Evolutionary conservation across 2,329 filamentous ascomycete species (phyloP).

Genomic region (Davidsoniella neocaledoniae): DNA sequence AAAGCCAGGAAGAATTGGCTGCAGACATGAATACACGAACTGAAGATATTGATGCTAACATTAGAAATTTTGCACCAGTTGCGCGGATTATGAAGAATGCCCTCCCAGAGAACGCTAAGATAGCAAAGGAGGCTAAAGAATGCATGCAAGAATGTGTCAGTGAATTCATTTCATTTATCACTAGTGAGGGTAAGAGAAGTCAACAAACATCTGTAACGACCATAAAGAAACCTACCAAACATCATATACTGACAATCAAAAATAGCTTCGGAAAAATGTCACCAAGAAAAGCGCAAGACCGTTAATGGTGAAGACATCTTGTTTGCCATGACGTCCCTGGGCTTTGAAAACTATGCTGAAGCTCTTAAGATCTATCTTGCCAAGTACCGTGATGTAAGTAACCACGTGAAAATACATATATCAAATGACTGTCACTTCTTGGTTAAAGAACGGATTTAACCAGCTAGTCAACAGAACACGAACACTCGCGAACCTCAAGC

Average conservation of each 20-base stretch:
- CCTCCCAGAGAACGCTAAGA: constrained; percentile 94
- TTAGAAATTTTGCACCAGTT: constrained; percentile 86
- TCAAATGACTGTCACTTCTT: background rate
- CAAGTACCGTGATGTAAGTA: constrained; percentile 87
- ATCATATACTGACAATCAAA: constrained; percentile 7
- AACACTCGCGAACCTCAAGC: constrained; percentile 6
- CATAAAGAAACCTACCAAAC: background rate
- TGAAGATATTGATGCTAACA: constrained; percentile 59
- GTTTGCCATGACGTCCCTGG: constrained; percentile 96
- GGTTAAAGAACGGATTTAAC: background rate
- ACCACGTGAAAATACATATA: background rate
- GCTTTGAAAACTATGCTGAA: constrained; percentile 97
- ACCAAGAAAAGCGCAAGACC: constrained; percentile 98
- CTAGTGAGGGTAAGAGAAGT: constrained; percentile 68
- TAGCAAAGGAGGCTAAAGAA: constrained; percentile 96
- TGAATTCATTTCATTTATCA: constrained; percentile 99
- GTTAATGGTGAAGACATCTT: constrained; percentile 98
- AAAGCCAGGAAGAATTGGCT: too few species aligned
- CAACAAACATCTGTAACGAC: background rate
- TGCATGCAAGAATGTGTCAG: constrained; percentile 99
- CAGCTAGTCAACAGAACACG: constrained; percentile 2
- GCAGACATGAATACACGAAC: background rate
- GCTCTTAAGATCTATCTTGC: constrained; percentile 95
- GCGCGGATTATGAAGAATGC: constrained; percentile 98
- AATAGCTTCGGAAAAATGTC: constrained; percentile 92